Conservation (phyloP, 108 stramenopile genomes). For the Cyclotella atomus region DNA sequence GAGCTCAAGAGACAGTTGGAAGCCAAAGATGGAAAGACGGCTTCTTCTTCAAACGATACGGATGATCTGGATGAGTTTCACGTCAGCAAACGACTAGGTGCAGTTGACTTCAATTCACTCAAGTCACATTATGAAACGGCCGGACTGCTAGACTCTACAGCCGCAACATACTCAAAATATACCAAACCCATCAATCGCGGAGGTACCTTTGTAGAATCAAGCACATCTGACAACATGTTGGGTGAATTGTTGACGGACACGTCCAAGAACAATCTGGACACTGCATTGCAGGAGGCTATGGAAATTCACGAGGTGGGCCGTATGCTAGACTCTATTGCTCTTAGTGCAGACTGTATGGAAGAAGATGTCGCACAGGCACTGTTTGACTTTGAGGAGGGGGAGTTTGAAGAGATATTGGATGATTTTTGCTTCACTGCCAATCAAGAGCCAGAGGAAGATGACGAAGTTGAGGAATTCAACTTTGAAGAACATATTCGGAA, state of each 20-base stretch:
- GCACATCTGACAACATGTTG: constrained; percentile 12
- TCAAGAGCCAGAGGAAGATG: constrained; percentile 56
- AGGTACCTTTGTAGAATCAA: constrained; percentile 44
- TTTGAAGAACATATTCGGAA: constrained; percentile 91
- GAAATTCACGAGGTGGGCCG: constrained; percentile 75
- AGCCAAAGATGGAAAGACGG: neutral
- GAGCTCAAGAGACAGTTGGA: neutral
- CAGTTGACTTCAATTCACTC: constrained; percentile 17
- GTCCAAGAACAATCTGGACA: constrained; percentile 53
- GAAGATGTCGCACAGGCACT: constrained; percentile 91
- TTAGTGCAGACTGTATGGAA: constrained; percentile 93
- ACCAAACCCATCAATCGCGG: constrained; percentile 82
- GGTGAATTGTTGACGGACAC: constrained; percentile 32
- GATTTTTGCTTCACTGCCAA: constrained; percentile 94
- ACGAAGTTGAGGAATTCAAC: constrained; percentile 74
- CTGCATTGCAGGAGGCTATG: constrained; percentile 56
- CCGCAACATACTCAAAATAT: constrained; percentile 88
- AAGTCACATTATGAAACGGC: constrained; percentile 34
- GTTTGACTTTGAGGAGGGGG: constrained; percentile 81
- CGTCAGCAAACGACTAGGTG: neutral
- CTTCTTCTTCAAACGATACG: too few species aligned
- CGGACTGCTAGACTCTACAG: constrained; percentile 79
- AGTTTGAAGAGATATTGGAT: constrained; percentile 92
- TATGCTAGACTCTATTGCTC: constrained; percentile 82
- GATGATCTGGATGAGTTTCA: neutral